Conservation (phyloP, 2,329 filamentous ascomycete genomes). For the Neonectria ditissima region DNA sequence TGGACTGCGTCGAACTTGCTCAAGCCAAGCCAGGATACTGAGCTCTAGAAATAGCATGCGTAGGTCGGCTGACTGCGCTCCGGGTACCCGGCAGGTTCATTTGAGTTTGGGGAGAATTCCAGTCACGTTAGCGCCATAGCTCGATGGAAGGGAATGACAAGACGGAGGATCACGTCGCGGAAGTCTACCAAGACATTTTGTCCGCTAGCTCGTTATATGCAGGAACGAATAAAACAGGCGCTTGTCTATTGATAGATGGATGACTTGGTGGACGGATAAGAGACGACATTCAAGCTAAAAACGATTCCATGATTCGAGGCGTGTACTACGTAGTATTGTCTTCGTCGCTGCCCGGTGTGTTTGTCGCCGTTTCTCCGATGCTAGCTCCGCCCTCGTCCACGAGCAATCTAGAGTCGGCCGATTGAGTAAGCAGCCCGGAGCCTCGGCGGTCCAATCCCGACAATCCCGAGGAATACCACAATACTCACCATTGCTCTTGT, state of each 20-base stretch:
- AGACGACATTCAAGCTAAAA: neutral
- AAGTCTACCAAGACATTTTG: neutral
- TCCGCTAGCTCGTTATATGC: neutral
- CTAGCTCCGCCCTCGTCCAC: neutral
- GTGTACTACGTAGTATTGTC: no score
- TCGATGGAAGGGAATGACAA: neutral
- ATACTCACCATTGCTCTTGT: conserved; percentile 10
- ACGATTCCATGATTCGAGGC: no score
- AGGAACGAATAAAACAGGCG: neutral
- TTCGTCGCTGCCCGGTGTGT: neutral
- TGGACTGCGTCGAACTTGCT: neutral
- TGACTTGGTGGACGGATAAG: neutral
- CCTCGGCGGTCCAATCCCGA: conserved; percentile 33
- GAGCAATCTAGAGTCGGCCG: conserved; percentile 18
- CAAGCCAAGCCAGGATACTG: neutral
- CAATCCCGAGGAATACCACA: conserved; percentile 28
- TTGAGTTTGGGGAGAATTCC: conserved; percentile 33
- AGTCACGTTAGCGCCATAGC: conserved; percentile 1
- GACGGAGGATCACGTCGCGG: neutral
- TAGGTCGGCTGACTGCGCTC: neutral
- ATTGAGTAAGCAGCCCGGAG: conserved; percentile 3
- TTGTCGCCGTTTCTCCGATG: neutral
- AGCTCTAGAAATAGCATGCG: neutral
- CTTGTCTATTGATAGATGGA: neutral
- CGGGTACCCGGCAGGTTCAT: neutral